These are phyloP conservation scores for Salix suchowensis DNA, from an alignment of 345 rosid species.

Conservation along the genomic window DNA sequence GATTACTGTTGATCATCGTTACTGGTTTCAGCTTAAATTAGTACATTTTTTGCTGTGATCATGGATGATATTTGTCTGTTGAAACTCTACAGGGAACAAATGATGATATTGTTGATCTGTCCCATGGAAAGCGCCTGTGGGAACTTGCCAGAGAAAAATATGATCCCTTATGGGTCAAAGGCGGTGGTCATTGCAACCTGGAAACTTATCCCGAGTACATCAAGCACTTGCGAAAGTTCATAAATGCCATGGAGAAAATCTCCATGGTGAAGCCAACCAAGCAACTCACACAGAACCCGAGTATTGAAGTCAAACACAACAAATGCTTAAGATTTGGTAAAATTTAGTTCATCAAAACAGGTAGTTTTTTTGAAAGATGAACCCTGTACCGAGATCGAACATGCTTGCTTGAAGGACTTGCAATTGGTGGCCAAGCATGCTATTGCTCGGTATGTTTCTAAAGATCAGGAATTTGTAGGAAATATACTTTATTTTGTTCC, in stretches of 20 bases:
- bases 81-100: conserved; percentile 70
- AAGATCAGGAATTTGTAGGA: conserved; percentile 16
- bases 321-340: conserved; percentile 42
- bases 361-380: conserved; percentile 7
- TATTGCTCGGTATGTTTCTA: conserved; percentile 6
- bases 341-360: conserved; percentile 13
- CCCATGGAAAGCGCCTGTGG: conserved; percentile 91
- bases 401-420: conserved; percentile 7
- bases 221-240: conserved; percentile 70
- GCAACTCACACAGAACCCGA: conserved; percentile 42
- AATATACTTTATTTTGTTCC: conserved; percentile 12
- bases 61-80: not conserved
- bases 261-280: conserved; percentile 46
- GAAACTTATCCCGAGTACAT: conserved; percentile 94
- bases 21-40: not conserved
- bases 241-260: conserved; percentile 89
- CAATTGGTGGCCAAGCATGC: conserved; percentile 10
- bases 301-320: conserved; percentile 60
- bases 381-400: not conserved
- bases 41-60: not conserved
- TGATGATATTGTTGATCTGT: conserved; percentile 83
- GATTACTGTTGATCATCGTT: not conserved
- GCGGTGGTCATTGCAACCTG: conserved; percentile 97
- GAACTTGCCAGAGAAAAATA: conserved; percentile 85
- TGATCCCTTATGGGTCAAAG: conserved; percentile 92